Conservation (phyloP, 2,329 filamentous ascomycete species). For the Trichoderma aggressivum region DNA sequence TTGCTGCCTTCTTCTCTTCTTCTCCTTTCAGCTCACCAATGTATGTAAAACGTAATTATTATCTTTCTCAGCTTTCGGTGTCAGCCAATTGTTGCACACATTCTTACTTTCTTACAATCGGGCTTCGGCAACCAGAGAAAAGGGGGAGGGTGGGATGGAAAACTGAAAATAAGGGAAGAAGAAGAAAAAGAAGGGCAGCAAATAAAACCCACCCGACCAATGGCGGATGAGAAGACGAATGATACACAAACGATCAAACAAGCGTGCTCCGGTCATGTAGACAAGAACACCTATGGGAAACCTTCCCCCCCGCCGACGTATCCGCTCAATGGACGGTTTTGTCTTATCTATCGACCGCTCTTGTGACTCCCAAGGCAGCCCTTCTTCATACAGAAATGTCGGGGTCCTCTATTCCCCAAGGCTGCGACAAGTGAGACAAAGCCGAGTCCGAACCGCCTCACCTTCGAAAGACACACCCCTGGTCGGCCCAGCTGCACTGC, state of each 20-base stretch:
- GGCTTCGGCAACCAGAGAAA: not conserved
- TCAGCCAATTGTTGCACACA: not conserved
- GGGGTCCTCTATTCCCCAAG: slow-evolving; percentile 1
- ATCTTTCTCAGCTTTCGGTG: not conserved
- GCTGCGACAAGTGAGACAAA: slow-evolving; percentile 2
- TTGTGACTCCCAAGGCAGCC: not conserved
- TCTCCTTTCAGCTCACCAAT: not conserved
- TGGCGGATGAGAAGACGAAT: not conserved
- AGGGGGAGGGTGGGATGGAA: not conserved
- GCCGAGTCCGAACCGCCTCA: not conserved
- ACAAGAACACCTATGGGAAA: not conserved
- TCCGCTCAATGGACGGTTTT: not conserved
- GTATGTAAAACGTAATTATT: not conserved
- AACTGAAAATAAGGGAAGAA: not conserved
- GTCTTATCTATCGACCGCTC: slow-evolving; percentile 14
- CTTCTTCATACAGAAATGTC: not conserved
- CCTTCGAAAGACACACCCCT: not conserved
- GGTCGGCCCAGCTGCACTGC: not conserved
- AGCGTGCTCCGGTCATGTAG: not conserved
- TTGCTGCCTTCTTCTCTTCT: not conserved
- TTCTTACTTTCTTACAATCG: not conserved
- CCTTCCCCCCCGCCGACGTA: not conserved
- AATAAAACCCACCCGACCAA: not conserved
- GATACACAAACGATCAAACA: not conserved
- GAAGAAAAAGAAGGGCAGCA: not conserved